These are phyloP conservation scores for Selaginella tamariscina DNA, from an alignment of 75 land plant genomes.

Conservation along the genomic window DNA sequence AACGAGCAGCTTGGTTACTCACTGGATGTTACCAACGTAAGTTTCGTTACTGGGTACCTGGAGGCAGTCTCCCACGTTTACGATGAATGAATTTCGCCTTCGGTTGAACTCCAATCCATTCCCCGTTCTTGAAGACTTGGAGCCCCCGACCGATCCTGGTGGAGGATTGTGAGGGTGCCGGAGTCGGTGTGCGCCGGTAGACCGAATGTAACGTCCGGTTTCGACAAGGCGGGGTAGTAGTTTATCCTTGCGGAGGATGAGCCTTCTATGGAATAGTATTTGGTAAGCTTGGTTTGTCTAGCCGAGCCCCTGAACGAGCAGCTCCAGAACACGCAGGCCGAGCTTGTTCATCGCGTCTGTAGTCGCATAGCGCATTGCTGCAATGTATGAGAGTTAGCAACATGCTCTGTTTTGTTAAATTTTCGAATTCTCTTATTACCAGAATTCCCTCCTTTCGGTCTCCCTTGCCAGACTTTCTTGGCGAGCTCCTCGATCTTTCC, in stretches of 20 bases:
- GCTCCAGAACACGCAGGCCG: slow-evolving; percentile 1
- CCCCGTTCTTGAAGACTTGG: neutral
- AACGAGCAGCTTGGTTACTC: neutral
- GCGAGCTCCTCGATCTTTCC: neutral
- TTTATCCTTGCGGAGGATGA: neutral
- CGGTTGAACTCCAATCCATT: slow-evolving; percentile 7
- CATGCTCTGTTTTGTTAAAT: neutral
- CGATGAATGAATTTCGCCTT: neutral
- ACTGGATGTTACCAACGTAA: neutral
- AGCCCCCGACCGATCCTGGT: slow-evolving; percentile 5
- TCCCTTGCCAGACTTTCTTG: neutral
- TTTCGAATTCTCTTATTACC: too few species aligned
- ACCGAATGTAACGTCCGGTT: slow-evolving; percentile 10
- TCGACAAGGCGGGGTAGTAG: neutral
- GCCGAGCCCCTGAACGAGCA: slow-evolving; percentile 4
- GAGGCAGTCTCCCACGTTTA: slow-evolving; percentile 6
- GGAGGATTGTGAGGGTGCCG: slow-evolving; percentile 12
- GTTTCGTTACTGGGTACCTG: slow-evolving; percentile 9
- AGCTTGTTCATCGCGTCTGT: slow-evolving; percentile 1
- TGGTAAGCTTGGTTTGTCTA: neutral
- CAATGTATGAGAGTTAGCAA: neutral
- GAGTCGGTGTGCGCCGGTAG: slow-evolving; percentile 6
- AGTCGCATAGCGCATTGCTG: slow-evolving; percentile 1
- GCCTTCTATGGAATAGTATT: neutral
- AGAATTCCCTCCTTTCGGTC: neutral